phyloP scores from a whole-genome alignment of 192 early-diverging fungal species.

The Rhizoclosmatium globosum region DNA sequence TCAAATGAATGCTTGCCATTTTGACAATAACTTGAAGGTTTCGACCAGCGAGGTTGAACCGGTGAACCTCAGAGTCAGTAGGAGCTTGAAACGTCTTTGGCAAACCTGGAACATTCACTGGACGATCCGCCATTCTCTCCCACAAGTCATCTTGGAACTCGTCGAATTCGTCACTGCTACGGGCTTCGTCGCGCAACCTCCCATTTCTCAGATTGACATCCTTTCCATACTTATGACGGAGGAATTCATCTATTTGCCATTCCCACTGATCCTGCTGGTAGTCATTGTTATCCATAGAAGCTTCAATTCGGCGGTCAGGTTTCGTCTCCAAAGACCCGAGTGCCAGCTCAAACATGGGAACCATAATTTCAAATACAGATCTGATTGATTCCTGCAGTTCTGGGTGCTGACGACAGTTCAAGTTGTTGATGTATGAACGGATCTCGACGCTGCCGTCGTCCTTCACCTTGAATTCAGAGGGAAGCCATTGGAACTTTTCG shows the following conservation, averaged over 20 bases:
- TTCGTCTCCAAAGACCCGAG: slow-evolving; percentile 10
- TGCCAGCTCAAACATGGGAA: slow-evolving; percentile 69
- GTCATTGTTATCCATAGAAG: not conserved
- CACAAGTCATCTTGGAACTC: slow-evolving; percentile 29
- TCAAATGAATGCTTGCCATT: slow-evolving; percentile 72
- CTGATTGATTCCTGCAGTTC: slow-evolving; percentile 62
- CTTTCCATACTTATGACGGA: slow-evolving; percentile 13
- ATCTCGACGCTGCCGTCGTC: slow-evolving; percentile 55
- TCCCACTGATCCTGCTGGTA: slow-evolving; percentile 16
- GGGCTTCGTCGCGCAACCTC: not conserved
- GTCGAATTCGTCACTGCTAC: slow-evolving; percentile 15
- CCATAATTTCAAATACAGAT: slow-evolving; percentile 57
- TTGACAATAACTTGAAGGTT: slow-evolving; percentile 74
- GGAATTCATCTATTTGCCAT: slow-evolving; percentile 9
- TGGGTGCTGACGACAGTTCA: slow-evolving; percentile 59
- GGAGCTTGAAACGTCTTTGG: slow-evolving; percentile 38
- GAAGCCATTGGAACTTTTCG: slow-evolving; percentile 68
- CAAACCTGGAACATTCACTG: slow-evolving; percentile 24
- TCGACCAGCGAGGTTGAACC: slow-evolving; percentile 38
- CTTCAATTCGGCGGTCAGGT: slow-evolving; percentile 8
- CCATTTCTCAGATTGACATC: not conserved
- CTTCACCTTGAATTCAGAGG: slow-evolving; percentile 66
- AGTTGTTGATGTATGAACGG: slow-evolving; percentile 79
- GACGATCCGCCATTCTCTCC: slow-evolving; percentile 21
- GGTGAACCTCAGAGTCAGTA: not conserved